Conservation (phyloP, 306 rosid genomes). For the Casuarina equisetifolia region DNA sequence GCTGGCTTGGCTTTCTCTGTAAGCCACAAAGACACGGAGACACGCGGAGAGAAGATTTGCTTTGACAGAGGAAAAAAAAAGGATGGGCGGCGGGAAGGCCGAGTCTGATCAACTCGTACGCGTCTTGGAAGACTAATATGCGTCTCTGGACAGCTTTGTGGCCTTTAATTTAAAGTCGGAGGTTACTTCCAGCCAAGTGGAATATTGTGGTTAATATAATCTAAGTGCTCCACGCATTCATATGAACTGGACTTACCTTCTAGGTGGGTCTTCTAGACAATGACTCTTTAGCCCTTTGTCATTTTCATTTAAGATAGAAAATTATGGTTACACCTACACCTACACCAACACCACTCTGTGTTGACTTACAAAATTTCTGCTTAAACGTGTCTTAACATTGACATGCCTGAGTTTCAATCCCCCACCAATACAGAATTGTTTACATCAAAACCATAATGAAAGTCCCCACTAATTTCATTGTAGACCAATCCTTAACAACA, state of each 20-base stretch:
- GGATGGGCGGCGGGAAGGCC: conserved; percentile 49
- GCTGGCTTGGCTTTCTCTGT: conserved; percentile 9
- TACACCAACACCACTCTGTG: too few species aligned
- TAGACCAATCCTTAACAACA: too few species aligned
- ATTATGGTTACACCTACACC: not conserved
- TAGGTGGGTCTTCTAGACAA: not conserved
- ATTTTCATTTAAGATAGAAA: not conserved
- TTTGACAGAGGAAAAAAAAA: not conserved
- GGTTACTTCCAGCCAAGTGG: not conserved
- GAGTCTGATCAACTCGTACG: conserved; percentile 23
- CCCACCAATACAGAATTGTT: too few species aligned
- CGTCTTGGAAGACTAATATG: conserved; percentile 23
- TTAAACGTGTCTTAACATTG: not conserved
- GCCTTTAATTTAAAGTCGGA: conserved; percentile 25
- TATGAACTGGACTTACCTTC: not conserved
- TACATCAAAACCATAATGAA: too few species aligned
- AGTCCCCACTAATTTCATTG: too few species aligned
- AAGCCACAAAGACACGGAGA: conserved; percentile 5
- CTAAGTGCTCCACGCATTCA: not conserved
- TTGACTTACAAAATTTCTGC: not conserved
- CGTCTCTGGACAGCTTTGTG: conserved; percentile 27
- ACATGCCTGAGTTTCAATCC: too few species aligned
- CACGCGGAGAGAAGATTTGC: conserved; percentile 6
- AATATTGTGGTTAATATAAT: not conserved
- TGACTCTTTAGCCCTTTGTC: not conserved